These are phyloP conservation scores for Salicornia ramosissima DNA, from an alignment of 148 eudicot species.

Conservation along the genomic window DNA sequence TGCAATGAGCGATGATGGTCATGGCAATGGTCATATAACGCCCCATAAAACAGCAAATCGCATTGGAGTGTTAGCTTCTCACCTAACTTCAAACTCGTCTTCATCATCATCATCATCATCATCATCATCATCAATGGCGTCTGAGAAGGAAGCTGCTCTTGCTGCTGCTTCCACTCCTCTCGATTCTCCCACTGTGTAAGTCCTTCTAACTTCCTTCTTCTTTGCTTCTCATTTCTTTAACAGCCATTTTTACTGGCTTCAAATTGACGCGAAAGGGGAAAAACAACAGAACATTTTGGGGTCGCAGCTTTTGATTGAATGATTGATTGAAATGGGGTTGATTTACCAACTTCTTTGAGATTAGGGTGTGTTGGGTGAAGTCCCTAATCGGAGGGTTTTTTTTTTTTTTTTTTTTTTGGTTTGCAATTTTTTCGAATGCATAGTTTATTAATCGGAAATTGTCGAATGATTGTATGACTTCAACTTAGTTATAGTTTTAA, in stretches of 20 bases:
- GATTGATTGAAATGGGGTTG: slow-evolving; percentile 3
- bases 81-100: slow-evolving; percentile 17
- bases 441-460: background rate
- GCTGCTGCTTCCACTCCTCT: slow-evolving; percentile 52
- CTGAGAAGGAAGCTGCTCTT: slow-evolving; percentile 76
- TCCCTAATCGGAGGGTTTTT: background rate
- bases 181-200: slow-evolving; percentile 81
- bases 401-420: too few species aligned
- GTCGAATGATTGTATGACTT: background rate
- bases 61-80: slow-evolving; percentile 28
- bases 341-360: background rate
- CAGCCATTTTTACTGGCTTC: background rate
- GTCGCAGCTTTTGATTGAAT: background rate
- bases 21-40: background rate
- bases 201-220: background rate
- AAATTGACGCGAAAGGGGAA: background rate
- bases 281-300: background rate
- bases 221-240: background rate
- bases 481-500: background rate
- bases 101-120: background rate
- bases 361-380: slow-evolving; percentile 9
- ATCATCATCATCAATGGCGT: slow-evolving; percentile 50
- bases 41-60: slow-evolving; percentile 20
- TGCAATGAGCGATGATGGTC: background rate
- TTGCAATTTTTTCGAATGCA: background rate